Conservation (phyloP, 345 rosid species). For the Lagerstroemia speciosa region DNA sequence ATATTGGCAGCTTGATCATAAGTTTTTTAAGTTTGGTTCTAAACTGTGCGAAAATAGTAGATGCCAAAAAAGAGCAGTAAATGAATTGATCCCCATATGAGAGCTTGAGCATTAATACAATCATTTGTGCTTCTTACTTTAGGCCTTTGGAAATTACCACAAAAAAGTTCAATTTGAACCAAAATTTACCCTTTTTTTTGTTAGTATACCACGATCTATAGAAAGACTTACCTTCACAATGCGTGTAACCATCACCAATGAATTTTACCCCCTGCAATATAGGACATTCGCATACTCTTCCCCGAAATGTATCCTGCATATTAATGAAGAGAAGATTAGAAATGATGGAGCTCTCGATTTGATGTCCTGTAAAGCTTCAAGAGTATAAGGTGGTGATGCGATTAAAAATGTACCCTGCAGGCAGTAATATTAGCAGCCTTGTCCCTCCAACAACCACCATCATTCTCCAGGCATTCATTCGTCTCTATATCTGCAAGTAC, state of each 20-base stretch:
- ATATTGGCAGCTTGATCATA: background rate
- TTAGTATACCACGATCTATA: background rate
- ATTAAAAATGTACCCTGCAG: slow-evolving; percentile 54
- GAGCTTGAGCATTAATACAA: no score
- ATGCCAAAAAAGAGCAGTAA: no score
- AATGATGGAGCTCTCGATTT: background rate
- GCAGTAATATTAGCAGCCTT: slow-evolving; percentile 65
- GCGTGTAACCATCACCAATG: slow-evolving; percentile 85
- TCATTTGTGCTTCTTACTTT: no score
- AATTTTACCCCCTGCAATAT: slow-evolving; percentile 73
- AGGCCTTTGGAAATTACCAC: background rate
- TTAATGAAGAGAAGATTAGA: background rate
- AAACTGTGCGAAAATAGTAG: no score
- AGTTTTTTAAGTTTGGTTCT: background rate
- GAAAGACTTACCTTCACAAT: slow-evolving; percentile 63
- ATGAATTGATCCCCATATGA: no score
- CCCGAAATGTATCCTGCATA: slow-evolving; percentile 86
- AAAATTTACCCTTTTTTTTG: background rate
- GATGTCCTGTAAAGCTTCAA: background rate
- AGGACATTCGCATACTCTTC: slow-evolving; percentile 93
- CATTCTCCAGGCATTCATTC: slow-evolving; percentile 82
- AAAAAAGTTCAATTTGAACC: background rate
- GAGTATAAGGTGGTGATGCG: no score
- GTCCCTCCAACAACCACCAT: slow-evolving; percentile 98
- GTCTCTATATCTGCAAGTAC: slow-evolving; percentile 55